Conservation (phyloP, 306 rosid species). For the Arachis hypogaea region DNA sequence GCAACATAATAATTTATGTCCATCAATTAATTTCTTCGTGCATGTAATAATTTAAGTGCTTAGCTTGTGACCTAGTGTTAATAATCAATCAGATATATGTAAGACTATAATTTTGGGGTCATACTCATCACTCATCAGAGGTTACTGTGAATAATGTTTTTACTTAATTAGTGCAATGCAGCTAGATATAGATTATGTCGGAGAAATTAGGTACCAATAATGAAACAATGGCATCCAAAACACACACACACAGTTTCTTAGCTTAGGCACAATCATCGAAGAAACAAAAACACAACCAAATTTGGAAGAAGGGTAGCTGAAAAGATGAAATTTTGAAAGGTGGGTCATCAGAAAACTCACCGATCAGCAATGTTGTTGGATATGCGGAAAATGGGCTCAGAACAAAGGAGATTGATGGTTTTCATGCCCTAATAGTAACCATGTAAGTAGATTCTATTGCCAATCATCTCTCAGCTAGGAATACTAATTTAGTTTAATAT, state of each 20-base stretch:
- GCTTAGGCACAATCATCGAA: background rate
- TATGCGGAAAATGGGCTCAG: constrained; percentile 53
- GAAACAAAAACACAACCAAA: background rate
- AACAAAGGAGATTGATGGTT: constrained; percentile 50
- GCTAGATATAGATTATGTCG: constrained; percentile 18
- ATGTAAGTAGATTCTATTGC: constrained; percentile 36
- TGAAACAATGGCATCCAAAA: constrained; percentile 42
- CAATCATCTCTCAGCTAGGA: constrained; percentile 32
- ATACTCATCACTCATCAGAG: background rate
- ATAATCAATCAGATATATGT: constrained; percentile 15
- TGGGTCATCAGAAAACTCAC: constrained; percentile 50
- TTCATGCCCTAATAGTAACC: constrained; percentile 74
- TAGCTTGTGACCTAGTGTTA: constrained; percentile 30
- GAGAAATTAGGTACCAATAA: constrained; percentile 13
- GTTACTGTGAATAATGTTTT: constrained; percentile 35
- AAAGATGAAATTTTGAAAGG: constrained; percentile 29
- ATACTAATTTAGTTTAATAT: too few species aligned
- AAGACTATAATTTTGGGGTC: background rate
- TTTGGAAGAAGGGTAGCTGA: constrained; percentile 26
- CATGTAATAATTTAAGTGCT: background rate
- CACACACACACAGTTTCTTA: constrained; percentile 14
- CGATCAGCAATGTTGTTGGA: constrained; percentile 71
- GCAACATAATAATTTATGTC: too few species aligned
- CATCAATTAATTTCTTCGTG: too few species aligned
- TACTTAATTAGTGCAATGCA: constrained; percentile 35